Percentiles rank a stretch among this genome's conserved stretches.
Evolutionary conservation across 768 basidiomycete genomes (phyloP).

Genomic region (Amanita molliuscula): DNA sequence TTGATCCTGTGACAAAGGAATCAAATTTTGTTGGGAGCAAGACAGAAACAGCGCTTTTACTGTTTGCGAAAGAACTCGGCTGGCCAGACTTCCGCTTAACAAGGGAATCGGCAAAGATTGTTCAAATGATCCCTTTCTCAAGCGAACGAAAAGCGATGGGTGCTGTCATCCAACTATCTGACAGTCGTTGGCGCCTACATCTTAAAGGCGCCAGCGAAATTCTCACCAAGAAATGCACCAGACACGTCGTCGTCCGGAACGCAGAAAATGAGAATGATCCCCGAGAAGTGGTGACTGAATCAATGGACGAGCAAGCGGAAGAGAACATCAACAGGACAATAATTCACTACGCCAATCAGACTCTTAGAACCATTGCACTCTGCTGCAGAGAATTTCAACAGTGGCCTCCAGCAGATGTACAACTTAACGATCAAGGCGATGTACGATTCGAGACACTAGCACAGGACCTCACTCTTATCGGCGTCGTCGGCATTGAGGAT

Average conservation of each 20-base stretch:
- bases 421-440: constrained; percentile 36
- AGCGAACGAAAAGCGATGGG: constrained; percentile 94
- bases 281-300: constrained; percentile 37
- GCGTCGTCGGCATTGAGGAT: constrained; percentile 92
- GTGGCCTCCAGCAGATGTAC: constrained; percentile 67
- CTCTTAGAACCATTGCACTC: constrained; percentile 85
- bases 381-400: constrained; percentile 82
- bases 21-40: constrained; percentile 79
- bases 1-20: constrained; percentile 47
- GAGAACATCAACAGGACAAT: constrained; percentile 89
- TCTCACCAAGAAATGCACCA: constrained; percentile 63
- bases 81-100: constrained; percentile 67
- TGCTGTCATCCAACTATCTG: constrained; percentile 57
- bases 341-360: constrained; percentile 97
- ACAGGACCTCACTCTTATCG: constrained; percentile 71
- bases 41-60: constrained; percentile 87
- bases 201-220: constrained; percentile 95
- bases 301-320: constrained; percentile 55
- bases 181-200: constrained; percentile 56
- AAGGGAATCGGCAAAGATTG: constrained; percentile 47
- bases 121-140: constrained; percentile 91
- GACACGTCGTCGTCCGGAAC: constrained; percentile 59
- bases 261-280: constrained; percentile 4
- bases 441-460: constrained; percentile 62
- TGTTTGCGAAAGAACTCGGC: constrained; percentile 70